Evolutionary conservation across 441 rosid species (phyloP), one percentile per base, ranked within the genome.

Genomic region (Daphne laureola): DNA sequence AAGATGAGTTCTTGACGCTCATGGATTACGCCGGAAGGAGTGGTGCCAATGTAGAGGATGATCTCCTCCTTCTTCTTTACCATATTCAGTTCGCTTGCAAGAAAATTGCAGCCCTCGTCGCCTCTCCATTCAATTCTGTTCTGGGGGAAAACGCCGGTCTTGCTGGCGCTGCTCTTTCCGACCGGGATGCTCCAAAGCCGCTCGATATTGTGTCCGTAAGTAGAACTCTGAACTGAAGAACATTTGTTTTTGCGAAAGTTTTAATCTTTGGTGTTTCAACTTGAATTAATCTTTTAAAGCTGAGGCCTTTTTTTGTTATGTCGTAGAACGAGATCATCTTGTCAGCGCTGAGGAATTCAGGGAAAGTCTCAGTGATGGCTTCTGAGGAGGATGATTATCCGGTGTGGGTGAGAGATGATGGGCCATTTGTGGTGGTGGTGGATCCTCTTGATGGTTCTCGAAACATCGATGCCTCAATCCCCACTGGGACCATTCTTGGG

Each of bases 361-460:
- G 93, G 58, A 91, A 91, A 73, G 96, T 80, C 52, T 83, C 95
- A 26, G 90, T 83, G 59, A 80, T 87, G 98, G 98, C 98, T 61
- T 91, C 98, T 8, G 96, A 85, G 72, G 98, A 91, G 80, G 79
- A 82, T 55, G 92, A 87, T 73, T 61, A 57, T 53, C 90, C 96
- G 9, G 50, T 75, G 59, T 91, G 96, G 95, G 76, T 91, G 31
- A 72, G 74, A 58, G 83, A 80, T 27, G 73, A 76, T 46, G 95
- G 86, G 49, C 77, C 79, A 40, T 91, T 81, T 75, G 95, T 79
- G 55, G 95, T 85, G 67, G 95, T 87, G 53, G 77, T 82, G 21
- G 98, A 91, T 79, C 98, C 98, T 50, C 84, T 91, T 42, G 98
- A 91, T 68, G 96, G 98, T 45, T 91, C 98, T 54, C 76, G 90